These are phyloP conservation scores for Pyrenula massariospora DNA, from an alignment of 495 filamentous ascomycete species.

Conservation along the genomic window DNA sequence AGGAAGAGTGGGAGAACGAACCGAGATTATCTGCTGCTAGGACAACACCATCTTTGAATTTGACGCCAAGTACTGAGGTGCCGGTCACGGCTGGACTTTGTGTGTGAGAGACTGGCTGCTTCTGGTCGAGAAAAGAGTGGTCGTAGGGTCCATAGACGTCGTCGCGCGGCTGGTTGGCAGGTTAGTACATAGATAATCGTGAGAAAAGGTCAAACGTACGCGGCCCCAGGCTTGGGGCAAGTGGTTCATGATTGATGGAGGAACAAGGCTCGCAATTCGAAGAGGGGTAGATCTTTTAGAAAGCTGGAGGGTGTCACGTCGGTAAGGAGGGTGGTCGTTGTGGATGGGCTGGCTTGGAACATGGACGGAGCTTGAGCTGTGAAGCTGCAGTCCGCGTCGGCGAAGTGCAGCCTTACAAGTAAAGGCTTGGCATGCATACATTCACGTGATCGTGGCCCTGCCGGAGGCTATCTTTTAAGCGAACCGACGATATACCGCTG, in stretches of 20 bases:
- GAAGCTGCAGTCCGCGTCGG: neutral
- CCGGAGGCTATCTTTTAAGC: no score
- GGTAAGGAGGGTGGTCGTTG: no score
- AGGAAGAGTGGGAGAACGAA: slow-evolving; percentile 22
- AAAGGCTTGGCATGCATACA: no score
- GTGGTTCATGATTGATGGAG: slow-evolving; percentile 63
- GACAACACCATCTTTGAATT: slow-evolving; percentile 91
- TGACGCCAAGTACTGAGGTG: slow-evolving; percentile 85
- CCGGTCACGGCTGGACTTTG: slow-evolving; percentile 88
- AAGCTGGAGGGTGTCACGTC: no score
- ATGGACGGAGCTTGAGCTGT: neutral
- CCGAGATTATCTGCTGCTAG: slow-evolving; percentile 95
- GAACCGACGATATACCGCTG: no score
- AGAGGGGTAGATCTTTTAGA: no score
- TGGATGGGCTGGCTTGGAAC: no score
- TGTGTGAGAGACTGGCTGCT: slow-evolving; percentile 70
- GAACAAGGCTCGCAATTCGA: no score
- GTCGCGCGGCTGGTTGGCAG: slow-evolving; percentile 62
- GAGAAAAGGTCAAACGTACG: slow-evolving; percentile 43
- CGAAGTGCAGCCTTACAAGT: neutral
- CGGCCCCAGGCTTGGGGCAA: slow-evolving; percentile 92
- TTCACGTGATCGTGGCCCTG: neutral
- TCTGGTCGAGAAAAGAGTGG: slow-evolving; percentile 61
- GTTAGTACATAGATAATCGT: slow-evolving; percentile 17
- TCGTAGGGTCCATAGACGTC: slow-evolving; percentile 94